A percentile compares a stretch with the other conserved stretches of the same genome.
Conservation (phyloP, 257 asterid genomes). For the Scutellaria minor region DNA sequence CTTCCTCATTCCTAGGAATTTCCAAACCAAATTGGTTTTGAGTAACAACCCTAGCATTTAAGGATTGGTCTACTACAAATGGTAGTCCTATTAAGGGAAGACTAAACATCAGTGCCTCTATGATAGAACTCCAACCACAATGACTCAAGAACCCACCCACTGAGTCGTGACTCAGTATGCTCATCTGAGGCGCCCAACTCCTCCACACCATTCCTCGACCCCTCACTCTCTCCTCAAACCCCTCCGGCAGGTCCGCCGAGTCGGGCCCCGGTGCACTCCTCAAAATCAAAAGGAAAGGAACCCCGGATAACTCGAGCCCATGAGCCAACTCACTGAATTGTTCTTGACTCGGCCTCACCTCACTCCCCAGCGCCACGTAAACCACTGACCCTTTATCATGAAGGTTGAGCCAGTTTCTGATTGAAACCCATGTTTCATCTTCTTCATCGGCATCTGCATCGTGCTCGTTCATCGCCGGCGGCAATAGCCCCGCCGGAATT, state of each 20-base stretch:
- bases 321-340: conserved; percentile 48
- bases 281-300: conserved; percentile 49
- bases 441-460: not conserved
- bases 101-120: conserved; percentile 41
- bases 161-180: conserved; percentile 51
- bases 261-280: no score
- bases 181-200: conserved; percentile 52
- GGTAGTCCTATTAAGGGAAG: conserved; percentile 44
- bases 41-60: conserved; percentile 35
- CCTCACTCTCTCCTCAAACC: conserved; percentile 43
- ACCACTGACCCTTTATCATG: conserved; percentile 33
- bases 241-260: conserved; percentile 31
- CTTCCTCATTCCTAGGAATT: conserved; percentile 36
- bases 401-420: conserved; percentile 41
- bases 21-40: conserved; percentile 28
- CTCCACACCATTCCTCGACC: conserved; percentile 52
- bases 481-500: conserved; percentile 48
- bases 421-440: conserved; percentile 37
- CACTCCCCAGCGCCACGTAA: conserved; percentile 52
- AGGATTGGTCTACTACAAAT: conserved; percentile 41
- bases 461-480: conserved; percentile 24
- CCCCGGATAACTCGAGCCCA: conserved; percentile 49
- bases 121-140: conserved; percentile 53
- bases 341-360: conserved; percentile 37
- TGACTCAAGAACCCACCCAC: conserved; percentile 56